phyloP scores from a whole-genome alignment of 371 early-diverging fungal genomes.

The Mortierella polycephala region DNA sequence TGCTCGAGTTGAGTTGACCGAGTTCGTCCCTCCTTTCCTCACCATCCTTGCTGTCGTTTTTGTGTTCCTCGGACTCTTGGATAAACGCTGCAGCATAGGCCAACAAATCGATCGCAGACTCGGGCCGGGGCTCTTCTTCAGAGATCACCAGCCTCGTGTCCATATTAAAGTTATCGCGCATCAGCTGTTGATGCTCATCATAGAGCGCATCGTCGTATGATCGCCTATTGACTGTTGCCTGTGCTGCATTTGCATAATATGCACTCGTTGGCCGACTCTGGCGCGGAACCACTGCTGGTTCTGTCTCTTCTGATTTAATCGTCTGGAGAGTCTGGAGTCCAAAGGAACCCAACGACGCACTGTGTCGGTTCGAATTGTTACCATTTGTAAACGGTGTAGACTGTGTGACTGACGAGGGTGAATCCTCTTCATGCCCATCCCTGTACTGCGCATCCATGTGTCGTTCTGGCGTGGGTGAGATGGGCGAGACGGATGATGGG shows the following conservation, averaged over 20 bases:
- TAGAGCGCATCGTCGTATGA: constrained; percentile 47
- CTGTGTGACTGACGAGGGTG: constrained; percentile 31
- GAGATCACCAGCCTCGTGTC: constrained; percentile 45
- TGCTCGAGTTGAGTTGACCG: constrained; percentile 27
- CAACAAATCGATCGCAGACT: constrained; percentile 48
- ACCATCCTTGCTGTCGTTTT: constrained; percentile 32
- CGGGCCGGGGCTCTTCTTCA: constrained; percentile 47
- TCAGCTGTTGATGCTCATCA: constrained; percentile 47
- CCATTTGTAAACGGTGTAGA: constrained; percentile 31
- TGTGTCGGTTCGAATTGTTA: constrained; percentile 25
- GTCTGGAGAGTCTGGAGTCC: constrained; percentile 23
- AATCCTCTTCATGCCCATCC: constrained; percentile 39
- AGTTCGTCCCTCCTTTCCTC: constrained; percentile 32
- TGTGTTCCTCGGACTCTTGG: constrained; percentile 49
- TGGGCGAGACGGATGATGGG: constrained; percentile 37
- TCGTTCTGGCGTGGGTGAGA: constrained; percentile 39
- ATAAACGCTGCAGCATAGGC: constrained; percentile 48
- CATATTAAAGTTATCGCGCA: constrained; percentile 53
- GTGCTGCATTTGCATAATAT: constrained; percentile 19
- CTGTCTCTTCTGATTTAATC: constrained; percentile 20
- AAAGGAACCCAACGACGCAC: constrained; percentile 31
- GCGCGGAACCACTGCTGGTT: constrained; percentile 12
- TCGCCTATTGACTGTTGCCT: constrained; percentile 26
- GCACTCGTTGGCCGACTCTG: constrained; percentile 16
- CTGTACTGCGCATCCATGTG: constrained; percentile 31